phyloP scores from a whole-genome alignment of 164 flowering plant species.

The Magnolia officinalis region DNA sequence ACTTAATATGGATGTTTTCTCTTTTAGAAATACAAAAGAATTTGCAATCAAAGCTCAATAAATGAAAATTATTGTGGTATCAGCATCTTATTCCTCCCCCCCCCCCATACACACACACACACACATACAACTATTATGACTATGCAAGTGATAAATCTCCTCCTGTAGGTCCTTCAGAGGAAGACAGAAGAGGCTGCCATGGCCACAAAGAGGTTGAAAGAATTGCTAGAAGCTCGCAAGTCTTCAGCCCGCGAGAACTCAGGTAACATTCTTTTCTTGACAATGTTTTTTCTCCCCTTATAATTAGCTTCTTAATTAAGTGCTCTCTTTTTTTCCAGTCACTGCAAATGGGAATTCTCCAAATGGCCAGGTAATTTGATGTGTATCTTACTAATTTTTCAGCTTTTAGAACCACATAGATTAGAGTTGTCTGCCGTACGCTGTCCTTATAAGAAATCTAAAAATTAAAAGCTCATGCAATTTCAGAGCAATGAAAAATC shows the following conservation, averaged over 20 bases:
- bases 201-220: slow-evolving; percentile 98
- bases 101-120: no score
- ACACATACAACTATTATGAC: background rate
- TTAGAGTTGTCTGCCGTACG: background rate
- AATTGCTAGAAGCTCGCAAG: slow-evolving; percentile 92
- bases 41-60: no score
- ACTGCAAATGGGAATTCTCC: slow-evolving; percentile 57
- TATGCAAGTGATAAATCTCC: slow-evolving; percentile 3
- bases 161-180: slow-evolving; percentile 85
- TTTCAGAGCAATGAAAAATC: slow-evolving; percentile 78
- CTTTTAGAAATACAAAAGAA: no score
- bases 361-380: slow-evolving; percentile 68
- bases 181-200: slow-evolving; percentile 99
- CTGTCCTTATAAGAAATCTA: background rate
- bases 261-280: background rate
- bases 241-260: slow-evolving; percentile 72
- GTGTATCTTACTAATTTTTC: background rate
- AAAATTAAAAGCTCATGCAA: slow-evolving; percentile 9
- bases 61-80: no score
- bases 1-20: no score
- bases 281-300: background rate
- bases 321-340: slow-evolving; percentile 34
- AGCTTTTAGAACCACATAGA: background rate
- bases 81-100: no score
- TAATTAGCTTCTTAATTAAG: background rate